Evolutionary conservation across 2,329 filamentous ascomycete genomes (phyloP), one percentile per base, ranked within the genome.

Genomic region (Cercospora citrullina): DNA sequence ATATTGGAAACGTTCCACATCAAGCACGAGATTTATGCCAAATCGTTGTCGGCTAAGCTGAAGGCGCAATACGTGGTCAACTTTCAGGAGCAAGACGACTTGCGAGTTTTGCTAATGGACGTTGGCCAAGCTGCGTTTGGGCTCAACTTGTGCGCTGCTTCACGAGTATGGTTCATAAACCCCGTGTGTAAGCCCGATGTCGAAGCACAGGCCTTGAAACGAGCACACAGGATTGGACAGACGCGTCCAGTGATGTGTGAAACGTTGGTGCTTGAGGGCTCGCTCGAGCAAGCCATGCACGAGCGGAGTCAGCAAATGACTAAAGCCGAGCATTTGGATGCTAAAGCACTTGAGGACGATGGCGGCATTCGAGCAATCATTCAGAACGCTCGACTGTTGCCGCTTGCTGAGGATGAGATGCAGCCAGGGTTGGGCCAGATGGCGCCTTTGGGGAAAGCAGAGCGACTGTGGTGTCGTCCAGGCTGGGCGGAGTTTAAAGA

Each of bases 121-220:
- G 87, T 97, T n/a, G 88, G 87, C 1, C 92, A 95, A 76, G 94
- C 94, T 31, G 92, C 94, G 0, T 92, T 94, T 69, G 94, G 94
- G 0, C 84, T 98, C 0, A 94, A 97, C 76, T 89, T 97, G 78
- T 89, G 89, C 62, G 89, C 87, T 10, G 94, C 94, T 1, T 95
- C 91, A 4, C 84, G 94, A 2, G 90, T 98, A 9, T 96, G 93
- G 79, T 97, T 98, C 70, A 86, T 96, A 65, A 94, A 91, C 71
- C 94, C 94, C 0, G 92, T 96, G 12, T 90, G 95, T 77, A 91
- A 94, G 63, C 93, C 93, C 0, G 83, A 91, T 71, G 86, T 96
- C 0, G 92, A 96, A 77, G 93, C 91, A 1, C 94, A 98, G 78
- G 94, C 94, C 0, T 92, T 97, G 70, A 96, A 96, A 68, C 89